Percentiles rank a stretch among this genome's conserved stretches.
Conservation (phyloP, 352 stramenopile species). For the Pythium periplocum region DNA sequence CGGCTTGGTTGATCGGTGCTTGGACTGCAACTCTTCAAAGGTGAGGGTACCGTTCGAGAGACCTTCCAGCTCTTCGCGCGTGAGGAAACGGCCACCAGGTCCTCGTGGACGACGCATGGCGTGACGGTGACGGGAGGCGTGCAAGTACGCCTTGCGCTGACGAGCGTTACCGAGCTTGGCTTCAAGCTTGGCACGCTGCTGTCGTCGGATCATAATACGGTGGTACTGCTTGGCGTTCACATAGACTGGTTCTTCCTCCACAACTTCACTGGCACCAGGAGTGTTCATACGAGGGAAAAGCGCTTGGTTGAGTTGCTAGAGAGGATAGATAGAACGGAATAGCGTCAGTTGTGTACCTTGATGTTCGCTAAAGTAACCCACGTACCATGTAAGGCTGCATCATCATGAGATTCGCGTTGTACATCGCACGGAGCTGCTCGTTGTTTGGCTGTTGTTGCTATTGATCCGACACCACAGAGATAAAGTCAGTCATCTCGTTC, state of each 20-base stretch:
- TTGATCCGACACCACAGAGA: not conserved
- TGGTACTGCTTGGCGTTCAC: conserved; percentile 91
- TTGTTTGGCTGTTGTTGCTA: conserved; percentile 70
- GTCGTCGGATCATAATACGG: conserved; percentile 84
- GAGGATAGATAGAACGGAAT: not conserved
- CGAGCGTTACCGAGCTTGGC: conserved; percentile 71
- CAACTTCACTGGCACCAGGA: conserved; percentile 35
- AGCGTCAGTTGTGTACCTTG: conserved; percentile 16
- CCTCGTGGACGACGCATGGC: conserved; percentile 82
- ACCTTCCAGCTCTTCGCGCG: conserved; percentile 70
- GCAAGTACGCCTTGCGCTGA: conserved; percentile 84
- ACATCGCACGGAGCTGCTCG: conserved; percentile 78
- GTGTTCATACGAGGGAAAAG: conserved; percentile 54
- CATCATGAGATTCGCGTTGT: conserved; percentile 77
- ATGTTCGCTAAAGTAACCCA: conserved; percentile 10
- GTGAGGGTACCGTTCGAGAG: conserved; percentile 61
- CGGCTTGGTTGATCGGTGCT: conserved; percentile 23
- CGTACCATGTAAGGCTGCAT: conserved; percentile 78
- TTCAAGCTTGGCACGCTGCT: conserved; percentile 84
- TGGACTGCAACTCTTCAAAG: conserved; percentile 45
- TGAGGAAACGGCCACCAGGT: conserved; percentile 80
- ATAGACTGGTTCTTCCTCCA: conserved; percentile 86
- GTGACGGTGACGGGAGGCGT: conserved; percentile 84
- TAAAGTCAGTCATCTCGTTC: not conserved
- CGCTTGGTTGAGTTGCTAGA: conserved; percentile 36